Evolutionary conservation across 495 filamentous ascomycete genomes (phyloP).

Genomic region (Neurospora terricola): DNA sequence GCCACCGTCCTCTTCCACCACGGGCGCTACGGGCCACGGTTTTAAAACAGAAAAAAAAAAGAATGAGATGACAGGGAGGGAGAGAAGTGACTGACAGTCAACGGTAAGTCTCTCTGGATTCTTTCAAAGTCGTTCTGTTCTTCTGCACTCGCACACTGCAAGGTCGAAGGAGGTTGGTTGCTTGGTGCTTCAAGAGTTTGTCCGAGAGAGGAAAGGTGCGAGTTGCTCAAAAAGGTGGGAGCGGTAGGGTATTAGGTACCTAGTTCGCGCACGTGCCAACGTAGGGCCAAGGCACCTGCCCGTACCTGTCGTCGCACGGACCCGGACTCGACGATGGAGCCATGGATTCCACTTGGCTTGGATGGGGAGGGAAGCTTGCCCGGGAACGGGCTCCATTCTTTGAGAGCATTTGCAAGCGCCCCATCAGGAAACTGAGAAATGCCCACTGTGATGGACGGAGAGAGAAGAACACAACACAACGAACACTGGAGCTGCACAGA

Average conservation of each 20-base stretch:
- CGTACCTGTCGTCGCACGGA: background rate
- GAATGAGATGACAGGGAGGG: background rate
- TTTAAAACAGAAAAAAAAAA: background rate
- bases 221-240: background rate
- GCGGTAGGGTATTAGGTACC: background rate
- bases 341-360: background rate
- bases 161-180: background rate
- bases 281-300: background rate
- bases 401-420: background rate
- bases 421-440: background rate
- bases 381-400: background rate
- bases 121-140: background rate
- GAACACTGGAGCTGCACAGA: background rate
- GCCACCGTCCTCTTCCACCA: conserved; percentile 16
- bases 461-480: background rate
- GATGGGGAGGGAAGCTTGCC: background rate
- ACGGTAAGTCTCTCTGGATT: background rate
- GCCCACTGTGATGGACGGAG: background rate
- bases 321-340: background rate
- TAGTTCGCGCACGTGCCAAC: background rate
- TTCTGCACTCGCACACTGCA: background rate
- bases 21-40: conserved; percentile 31
- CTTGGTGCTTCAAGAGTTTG: background rate
- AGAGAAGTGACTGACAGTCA: background rate
- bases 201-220: background rate